A percentile compares a stretch with the other conserved stretches of the same genome.
Conservation (phyloP, 164 flowering plant genomes). For the Annona cherimola region DNA sequence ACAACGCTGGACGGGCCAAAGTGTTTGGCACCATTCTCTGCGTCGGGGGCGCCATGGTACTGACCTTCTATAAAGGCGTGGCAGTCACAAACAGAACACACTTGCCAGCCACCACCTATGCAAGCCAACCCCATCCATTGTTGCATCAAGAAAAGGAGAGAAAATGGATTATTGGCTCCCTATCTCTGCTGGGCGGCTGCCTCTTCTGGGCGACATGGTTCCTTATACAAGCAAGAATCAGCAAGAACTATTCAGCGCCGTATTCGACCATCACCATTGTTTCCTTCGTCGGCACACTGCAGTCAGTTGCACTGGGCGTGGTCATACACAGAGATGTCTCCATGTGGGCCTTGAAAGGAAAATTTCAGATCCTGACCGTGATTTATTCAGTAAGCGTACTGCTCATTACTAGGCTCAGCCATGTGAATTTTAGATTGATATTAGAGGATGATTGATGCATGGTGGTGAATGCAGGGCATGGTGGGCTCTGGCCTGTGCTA, state of each 20-base stretch:
- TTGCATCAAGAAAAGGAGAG: conserved; percentile 16
- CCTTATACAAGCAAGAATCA: conserved; percentile 50
- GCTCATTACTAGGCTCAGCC: neutral
- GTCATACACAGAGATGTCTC: conserved; percentile 32
- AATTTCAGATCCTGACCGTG: conserved; percentile 41
- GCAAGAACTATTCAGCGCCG: conserved; percentile 49
- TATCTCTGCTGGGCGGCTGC: conserved; percentile 42
- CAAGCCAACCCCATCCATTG: conserved; percentile 7
- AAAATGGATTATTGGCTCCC: conserved; percentile 53
- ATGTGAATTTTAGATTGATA: neutral
- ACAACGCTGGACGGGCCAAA: conserved; percentile 61
- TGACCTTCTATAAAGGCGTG: conserved; percentile 63
- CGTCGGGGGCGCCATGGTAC: conserved; percentile 57
- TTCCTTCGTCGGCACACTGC: conserved; percentile 57
- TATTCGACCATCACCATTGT: conserved; percentile 71
- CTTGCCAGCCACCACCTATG: conserved; percentile 6
- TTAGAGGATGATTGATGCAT: neutral
- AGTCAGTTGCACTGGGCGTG: conserved; percentile 45
- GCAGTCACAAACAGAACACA: conserved; percentile 32
- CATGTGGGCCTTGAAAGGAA: conserved; percentile 54
- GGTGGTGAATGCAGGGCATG: conserved; percentile 38
- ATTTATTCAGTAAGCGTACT: conserved; percentile 54
- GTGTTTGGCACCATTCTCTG: conserved; percentile 56
- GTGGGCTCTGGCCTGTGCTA: conserved; percentile 71
- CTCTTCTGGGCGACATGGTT: conserved; percentile 86